Evolutionary conservation across 768 basidiomycete species (phyloP), one percentile per base, ranked within the genome.

Genomic region (Nevesoporus exiguus): DNA sequence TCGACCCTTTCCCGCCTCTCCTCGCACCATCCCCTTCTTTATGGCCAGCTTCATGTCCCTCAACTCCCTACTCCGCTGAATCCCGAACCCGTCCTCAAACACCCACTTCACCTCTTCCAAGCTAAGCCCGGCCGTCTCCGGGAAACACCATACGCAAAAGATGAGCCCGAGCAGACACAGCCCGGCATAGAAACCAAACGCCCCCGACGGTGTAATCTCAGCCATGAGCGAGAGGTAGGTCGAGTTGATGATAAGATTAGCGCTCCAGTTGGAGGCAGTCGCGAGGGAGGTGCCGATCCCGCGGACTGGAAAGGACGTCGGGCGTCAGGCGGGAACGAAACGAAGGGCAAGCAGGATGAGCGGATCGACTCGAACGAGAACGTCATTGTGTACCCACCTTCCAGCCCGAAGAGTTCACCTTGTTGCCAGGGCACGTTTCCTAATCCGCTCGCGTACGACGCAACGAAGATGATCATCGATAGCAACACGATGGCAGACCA

Each of bases 391-490:
- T 14, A 66, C 44, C 7, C 39, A 81, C 84, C 83, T 76, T 90
- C 87, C 36, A 92, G 78, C 19, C 78, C 76, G 71, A 93, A 93
- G 11, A 93, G 77, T 65, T 92, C 90, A 3, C 88, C 89, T 67
- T 91, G 90, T 62, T 90, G 88, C 90, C 90, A 92, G 0, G 90
- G 90, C 2, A 90, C 83, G 61, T 89, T 88, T 0, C 89, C 89
- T 15, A 90, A 71, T 5, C 89, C 86, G 3, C 80, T 86, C 0
- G 88, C 91, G 63, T 93, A 93, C 10, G 85, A 85, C 1, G 86
- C 86, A 21, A 91, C 89, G 70, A 86, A 93, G 59, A 88, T 65
- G 59, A 93, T 82, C 87, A 93, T 92, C n/a, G 85, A 80, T 7
- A 85, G 56, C n/a, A 92, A 68, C 3, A 92, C 86, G 53, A 88